Conservation (phyloP, 495 filamentous ascomycete species). For the Penicillium alfredii region DNA sequence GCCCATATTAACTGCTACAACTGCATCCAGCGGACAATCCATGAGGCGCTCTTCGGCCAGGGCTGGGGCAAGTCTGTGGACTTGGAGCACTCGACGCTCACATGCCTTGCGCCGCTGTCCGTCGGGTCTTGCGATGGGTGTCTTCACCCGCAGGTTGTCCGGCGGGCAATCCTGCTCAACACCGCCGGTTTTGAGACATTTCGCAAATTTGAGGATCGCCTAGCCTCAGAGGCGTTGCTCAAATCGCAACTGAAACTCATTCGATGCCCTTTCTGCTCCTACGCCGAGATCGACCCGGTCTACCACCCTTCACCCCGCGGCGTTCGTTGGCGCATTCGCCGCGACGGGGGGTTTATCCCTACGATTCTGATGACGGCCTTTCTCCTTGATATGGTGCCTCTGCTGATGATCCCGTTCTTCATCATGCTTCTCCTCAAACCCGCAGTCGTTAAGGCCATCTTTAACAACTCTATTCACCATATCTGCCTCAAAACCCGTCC, state of each 20-base stretch:
- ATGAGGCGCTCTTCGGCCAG: slow-evolving; percentile 87
- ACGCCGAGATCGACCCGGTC: slow-evolving; percentile 80
- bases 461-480: slow-evolving; percentile 52
- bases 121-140: slow-evolving; percentile 63
- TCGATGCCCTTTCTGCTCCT: slow-evolving; percentile 84
- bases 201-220: slow-evolving; percentile 66
- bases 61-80: slow-evolving; percentile 81
- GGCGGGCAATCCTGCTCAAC: slow-evolving; percentile 61
- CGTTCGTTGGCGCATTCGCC: slow-evolving; percentile 42
- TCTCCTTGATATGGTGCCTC: slow-evolving; percentile 46
- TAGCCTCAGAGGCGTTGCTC: slow-evolving; percentile 64
- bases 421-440: slow-evolving; percentile 38
- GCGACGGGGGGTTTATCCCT: slow-evolving; percentile 38
- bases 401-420: slow-evolving; percentile 46
- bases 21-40: slow-evolving; percentile 71
- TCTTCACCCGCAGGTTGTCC: slow-evolving; percentile 61
- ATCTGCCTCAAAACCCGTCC: slow-evolving; percentile 59
- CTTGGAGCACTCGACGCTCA: slow-evolving; percentile 59
- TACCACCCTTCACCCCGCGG: slow-evolving; percentile 50
- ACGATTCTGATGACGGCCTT: slow-evolving; percentile 32
- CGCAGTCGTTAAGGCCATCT: slow-evolving; percentile 32
- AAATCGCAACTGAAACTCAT: slow-evolving; percentile 69
- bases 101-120: slow-evolving; percentile 69
- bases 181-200: slow-evolving; percentile 63
- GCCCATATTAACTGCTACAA: slow-evolving; percentile 81